These are phyloP conservation scores for Phytophthora brassicae DNA, from an alignment of 352 stramenopile genomes.

Conservation along the genomic window DNA sequence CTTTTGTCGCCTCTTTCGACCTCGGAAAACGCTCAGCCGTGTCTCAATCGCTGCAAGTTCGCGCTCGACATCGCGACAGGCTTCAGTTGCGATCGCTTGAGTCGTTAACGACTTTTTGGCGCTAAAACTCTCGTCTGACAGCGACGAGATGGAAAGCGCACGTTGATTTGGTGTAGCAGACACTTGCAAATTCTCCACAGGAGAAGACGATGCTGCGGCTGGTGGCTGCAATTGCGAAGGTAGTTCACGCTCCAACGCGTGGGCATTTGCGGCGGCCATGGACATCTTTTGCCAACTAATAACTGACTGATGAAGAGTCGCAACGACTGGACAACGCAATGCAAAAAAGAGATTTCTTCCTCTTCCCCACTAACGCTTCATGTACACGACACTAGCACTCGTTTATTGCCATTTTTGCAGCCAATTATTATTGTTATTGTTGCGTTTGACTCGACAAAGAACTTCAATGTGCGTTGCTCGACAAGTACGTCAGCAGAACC, in stretches of 20 bases:
- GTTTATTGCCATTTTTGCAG: too few relatives aligned
- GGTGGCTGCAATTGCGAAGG: not conserved
- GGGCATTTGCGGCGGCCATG: conserved; percentile 5
- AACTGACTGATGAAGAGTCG: conserved; percentile 16
- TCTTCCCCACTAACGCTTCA: too few relatives aligned
- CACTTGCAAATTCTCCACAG: conserved; percentile 1
- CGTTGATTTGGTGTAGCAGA: conserved; percentile 2
- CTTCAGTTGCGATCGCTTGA: conserved; percentile 21
- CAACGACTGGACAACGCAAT: not conserved
- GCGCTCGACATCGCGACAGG: conserved; percentile 44
- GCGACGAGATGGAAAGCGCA: conserved; percentile 34
- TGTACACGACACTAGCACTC: too few relatives aligned
- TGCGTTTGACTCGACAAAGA: not conserved
- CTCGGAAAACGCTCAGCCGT: conserved; percentile 36
- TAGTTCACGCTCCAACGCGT: not conserved
- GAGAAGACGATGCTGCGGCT: not conserved
- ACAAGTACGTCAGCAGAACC: conserved; percentile 1
- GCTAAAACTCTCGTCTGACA: conserved; percentile 16
- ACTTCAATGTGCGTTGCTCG: conserved; percentile 17
- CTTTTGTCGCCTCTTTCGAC: conserved; percentile 5
- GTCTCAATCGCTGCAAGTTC: conserved; percentile 45
- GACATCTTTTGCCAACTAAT: conserved; percentile 13
- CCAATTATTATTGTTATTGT: too few relatives aligned
- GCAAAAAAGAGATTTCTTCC: not conserved
- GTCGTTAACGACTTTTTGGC: not conserved